Conservation (phyloP, 257 asterid genomes). For the Penstemon barbatus region DNA sequence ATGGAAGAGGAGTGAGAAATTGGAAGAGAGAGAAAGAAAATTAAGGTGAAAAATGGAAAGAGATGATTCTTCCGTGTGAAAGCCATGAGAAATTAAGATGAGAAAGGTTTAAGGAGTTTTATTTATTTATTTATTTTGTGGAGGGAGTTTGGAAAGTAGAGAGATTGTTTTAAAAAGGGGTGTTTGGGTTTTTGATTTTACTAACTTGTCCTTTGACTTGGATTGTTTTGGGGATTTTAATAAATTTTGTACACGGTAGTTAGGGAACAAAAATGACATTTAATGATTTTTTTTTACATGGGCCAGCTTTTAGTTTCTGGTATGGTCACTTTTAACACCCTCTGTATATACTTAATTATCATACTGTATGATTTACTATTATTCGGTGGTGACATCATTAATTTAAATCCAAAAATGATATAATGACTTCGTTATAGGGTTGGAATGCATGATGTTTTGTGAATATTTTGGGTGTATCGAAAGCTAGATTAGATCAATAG, state of each 20-base stretch:
- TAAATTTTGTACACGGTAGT: not conserved
- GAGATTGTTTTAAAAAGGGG: slow-evolving; percentile 32
- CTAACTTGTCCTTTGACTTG: slow-evolving; percentile 26
- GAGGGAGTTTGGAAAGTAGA: slow-evolving; percentile 42
- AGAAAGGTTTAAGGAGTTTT: slow-evolving; percentile 37
- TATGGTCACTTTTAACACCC: too few species aligned
- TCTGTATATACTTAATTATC: too few species aligned
- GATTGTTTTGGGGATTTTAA: slow-evolving; percentile 13
- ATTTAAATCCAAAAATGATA: too few species aligned
- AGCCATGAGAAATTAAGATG: slow-evolving; percentile 35
- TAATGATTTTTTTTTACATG: too few species aligned
- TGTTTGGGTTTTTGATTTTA: not conserved
- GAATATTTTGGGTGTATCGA: too few species aligned
- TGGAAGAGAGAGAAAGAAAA: slow-evolving; percentile 21
- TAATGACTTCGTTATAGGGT: too few species aligned
- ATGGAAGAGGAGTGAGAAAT: slow-evolving; percentile 44
- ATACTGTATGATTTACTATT: too few species aligned
- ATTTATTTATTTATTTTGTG: slow-evolving; percentile 33
- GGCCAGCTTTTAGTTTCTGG: too few species aligned
- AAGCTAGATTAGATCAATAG: too few species aligned
- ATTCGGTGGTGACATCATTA: too few species aligned
- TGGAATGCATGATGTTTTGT: too few species aligned
- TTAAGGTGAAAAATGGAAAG: slow-evolving; percentile 20
- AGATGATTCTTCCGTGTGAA: slow-evolving; percentile 27
- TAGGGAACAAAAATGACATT: too few species aligned